Evolutionary conservation across 352 stramenopile species (phyloP).

Genomic region (Blastocystis sp.): DNA sequence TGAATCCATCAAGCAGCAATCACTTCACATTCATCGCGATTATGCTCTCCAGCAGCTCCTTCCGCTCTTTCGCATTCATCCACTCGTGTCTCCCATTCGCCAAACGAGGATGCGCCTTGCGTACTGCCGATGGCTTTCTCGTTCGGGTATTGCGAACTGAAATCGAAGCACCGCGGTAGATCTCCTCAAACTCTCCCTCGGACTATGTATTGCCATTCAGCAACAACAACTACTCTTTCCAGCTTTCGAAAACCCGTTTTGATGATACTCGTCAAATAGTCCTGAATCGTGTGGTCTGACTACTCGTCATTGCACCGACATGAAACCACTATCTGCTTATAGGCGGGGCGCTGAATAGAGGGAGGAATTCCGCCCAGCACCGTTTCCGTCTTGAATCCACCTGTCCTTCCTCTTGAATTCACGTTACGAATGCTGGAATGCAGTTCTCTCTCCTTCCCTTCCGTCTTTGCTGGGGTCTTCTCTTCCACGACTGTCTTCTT

Average conservation of each 20-base stretch:
- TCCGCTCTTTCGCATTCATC: constrained; percentile 19
- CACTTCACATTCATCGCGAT: background rate
- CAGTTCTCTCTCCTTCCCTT: background rate
- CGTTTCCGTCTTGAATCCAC: background rate
- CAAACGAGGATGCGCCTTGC: background rate
- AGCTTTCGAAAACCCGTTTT: background rate
- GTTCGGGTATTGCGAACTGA: background rate
- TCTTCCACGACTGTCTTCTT: background rate
- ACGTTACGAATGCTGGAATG: background rate
- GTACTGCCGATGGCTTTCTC: background rate
- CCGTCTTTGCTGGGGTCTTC: background rate
- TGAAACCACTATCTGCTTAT: background rate
- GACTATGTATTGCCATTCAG: background rate
- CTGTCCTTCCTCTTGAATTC: background rate
- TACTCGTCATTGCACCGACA: background rate
- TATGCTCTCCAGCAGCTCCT: background rate
- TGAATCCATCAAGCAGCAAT: background rate
- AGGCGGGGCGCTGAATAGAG: background rate
- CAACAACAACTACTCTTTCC: background rate
- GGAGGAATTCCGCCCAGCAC: background rate
- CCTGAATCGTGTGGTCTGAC: background rate
- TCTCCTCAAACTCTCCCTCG: constrained; percentile 23
- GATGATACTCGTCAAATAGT: background rate
- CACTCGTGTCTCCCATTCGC: constrained; percentile 6
- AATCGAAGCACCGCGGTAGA: background rate